These are phyloP conservation scores for Sordaria brevicollis DNA, from an alignment of 495 filamentous ascomycete genomes.

Conservation along the genomic window DNA sequence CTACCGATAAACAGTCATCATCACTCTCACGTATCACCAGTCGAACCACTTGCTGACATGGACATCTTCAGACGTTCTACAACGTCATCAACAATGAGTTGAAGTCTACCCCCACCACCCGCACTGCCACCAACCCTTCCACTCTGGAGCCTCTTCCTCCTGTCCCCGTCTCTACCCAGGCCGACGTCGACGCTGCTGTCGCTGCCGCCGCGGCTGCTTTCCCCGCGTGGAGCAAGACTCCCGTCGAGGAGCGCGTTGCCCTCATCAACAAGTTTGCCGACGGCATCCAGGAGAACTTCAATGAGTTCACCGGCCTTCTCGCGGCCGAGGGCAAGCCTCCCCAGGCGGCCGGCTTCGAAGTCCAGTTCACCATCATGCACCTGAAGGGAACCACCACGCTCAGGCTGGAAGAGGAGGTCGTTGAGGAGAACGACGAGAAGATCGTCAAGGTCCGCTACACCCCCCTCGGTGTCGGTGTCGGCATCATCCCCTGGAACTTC, in stretches of 20 bases:
- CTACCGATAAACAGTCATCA: not conserved
- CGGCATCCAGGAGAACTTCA: constrained; percentile 21
- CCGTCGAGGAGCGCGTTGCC: constrained; percentile 39
- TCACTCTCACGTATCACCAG: not conserved
- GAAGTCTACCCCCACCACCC: constrained; percentile 22
- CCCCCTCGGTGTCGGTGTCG: constrained; percentile 44
- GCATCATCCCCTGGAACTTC: constrained; percentile 57
- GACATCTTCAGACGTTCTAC: constrained; percentile 20
- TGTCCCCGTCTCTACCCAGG: constrained; percentile 28
- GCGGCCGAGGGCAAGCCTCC: constrained; percentile 19
- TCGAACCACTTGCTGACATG: not conserved
- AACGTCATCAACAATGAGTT: constrained; percentile 38
- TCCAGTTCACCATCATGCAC: constrained; percentile 17
- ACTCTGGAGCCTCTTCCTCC: constrained; percentile 38
- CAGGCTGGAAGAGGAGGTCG: constrained; percentile 5
- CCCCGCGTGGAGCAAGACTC: constrained; percentile 30
- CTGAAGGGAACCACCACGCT: not conserved
- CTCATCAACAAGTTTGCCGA: constrained; percentile 42
- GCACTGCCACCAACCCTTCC: constrained; percentile 34
- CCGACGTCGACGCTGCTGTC: constrained; percentile 44
- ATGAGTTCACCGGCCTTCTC: constrained; percentile 27
- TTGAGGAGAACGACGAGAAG: constrained; percentile 38
- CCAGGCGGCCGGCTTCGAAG: constrained; percentile 19
- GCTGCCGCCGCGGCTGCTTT: constrained; percentile 35
- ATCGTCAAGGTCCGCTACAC: constrained; percentile 38